Conservation (phyloP, 805 yeast species). For the Kazachstania kunashirensis region DNA sequence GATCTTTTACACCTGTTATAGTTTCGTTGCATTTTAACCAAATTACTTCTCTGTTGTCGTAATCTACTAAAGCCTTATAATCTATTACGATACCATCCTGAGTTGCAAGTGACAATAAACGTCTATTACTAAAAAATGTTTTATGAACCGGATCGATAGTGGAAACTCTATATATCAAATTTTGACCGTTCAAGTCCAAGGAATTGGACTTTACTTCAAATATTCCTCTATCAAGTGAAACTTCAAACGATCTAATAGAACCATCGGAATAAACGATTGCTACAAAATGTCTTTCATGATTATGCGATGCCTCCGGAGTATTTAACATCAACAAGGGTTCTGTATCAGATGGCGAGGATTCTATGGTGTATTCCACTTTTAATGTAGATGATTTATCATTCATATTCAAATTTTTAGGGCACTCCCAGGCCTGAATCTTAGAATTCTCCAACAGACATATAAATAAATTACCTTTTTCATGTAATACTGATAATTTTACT, state of each 20-base stretch:
- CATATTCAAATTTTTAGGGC: conserved; percentile 26
- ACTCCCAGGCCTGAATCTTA: conserved; percentile 52
- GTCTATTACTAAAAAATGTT: conserved; percentile 28
- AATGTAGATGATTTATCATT: conserved; percentile 16
- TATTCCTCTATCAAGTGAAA: conserved; percentile 23
- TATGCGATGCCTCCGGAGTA: conserved; percentile 29
- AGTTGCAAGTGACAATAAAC: conserved; percentile 52
- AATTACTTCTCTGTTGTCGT: conserved; percentile 20
- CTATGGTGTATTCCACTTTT: conserved; percentile 10
- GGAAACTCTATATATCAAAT: conserved; percentile 36
- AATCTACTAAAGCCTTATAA: conserved; percentile 34
- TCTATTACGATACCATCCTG: conserved; percentile 39
- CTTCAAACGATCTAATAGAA: conserved; percentile 24
- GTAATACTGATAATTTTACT: conserved; percentile 39
- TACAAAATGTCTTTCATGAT: conserved; percentile 34
- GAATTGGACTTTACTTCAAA: conserved; percentile 28
- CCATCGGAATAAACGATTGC: conserved; percentile 39
- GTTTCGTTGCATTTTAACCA: conserved; percentile 49
- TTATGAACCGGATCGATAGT: conserved; percentile 57
- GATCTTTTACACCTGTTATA: conserved; percentile 45
- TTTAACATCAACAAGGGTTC: conserved; percentile 28
- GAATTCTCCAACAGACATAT: conserved; percentile 36
- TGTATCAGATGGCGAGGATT: not conserved
- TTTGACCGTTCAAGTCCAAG: conserved; percentile 21
- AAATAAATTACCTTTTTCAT: conserved; percentile 38